A percentile compares a stretch with the other conserved stretches of the same genome.
phyloP scores from a whole-genome alignment of 2,329 filamentous ascomycete genomes.

The Pseudopyrenochaeta lycopersici region DNA sequence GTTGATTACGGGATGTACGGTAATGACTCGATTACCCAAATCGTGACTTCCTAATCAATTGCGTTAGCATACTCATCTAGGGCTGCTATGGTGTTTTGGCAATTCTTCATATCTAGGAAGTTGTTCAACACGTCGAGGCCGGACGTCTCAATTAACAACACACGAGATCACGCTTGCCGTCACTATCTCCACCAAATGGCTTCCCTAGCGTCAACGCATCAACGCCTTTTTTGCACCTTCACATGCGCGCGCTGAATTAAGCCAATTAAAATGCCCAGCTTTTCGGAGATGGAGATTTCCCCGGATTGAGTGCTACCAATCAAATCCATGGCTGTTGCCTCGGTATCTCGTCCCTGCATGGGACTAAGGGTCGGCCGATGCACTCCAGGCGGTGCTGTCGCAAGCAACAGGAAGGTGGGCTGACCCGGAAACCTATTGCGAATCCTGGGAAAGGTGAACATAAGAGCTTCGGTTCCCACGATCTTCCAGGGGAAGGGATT shows the following conservation, averaged over 20 bases:
- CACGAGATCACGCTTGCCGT: conserved; percentile 9
- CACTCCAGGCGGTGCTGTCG: background rate
- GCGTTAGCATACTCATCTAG: too few relatives aligned
- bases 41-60: background rate
- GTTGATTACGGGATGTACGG: background rate
- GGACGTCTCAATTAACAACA: conserved; percentile 6
- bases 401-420: conserved; percentile 1
- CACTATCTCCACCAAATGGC: conserved; percentile 8
- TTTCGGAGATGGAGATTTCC: background rate
- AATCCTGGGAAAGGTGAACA: background rate
- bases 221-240: background rate
- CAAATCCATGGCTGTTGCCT: conserved; percentile 1
- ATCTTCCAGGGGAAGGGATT: too few relatives aligned
- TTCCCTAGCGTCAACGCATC: background rate
- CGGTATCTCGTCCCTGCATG: conserved; percentile 9
- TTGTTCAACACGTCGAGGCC: background rate
- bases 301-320: background rate
- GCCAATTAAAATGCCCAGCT: background rate
- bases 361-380: conserved; percentile 3
- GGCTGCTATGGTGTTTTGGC: too few relatives aligned
- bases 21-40: background rate
- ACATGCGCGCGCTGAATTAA: background rate
- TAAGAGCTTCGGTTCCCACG: background rate
- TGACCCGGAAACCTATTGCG: background rate
- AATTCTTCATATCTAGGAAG: too few relatives aligned